Conservation (phyloP, 805 yeast species). For the Wickerhamomyces queroliae region DNA sequence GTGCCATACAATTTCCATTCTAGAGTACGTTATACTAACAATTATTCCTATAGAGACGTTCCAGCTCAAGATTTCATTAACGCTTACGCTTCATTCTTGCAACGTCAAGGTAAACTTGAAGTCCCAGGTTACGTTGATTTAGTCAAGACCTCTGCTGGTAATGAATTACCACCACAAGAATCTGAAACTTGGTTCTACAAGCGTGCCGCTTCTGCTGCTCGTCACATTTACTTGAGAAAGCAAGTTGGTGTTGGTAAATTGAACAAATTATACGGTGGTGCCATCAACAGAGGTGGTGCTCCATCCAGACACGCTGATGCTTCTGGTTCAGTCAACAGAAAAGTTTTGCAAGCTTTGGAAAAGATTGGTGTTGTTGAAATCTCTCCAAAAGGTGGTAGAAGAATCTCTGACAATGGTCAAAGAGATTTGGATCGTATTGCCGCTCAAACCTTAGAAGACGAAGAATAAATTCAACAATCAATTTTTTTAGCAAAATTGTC, state of each 20-base stretch:
- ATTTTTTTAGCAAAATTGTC: neutral
- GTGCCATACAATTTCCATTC: no score
- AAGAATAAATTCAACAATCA: slow-evolving; percentile 38
- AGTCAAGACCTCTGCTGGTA: slow-evolving; percentile 98
- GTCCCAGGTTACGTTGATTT: slow-evolving; percentile 99
- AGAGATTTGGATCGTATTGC: slow-evolving; percentile 99
- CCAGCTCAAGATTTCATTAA: slow-evolving; percentile 99
- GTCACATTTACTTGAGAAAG: slow-evolving; percentile 99
- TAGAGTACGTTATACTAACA: slow-evolving; percentile 10
- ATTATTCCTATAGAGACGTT: slow-evolving; percentile 82
- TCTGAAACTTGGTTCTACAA: slow-evolving; percentile 99
- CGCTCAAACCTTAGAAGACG: slow-evolving; percentile 94
- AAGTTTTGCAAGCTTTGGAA: slow-evolving; percentile 95
- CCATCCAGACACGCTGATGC: slow-evolving; percentile 99
- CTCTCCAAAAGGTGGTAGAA: slow-evolving; percentile 98
- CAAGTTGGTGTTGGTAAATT: slow-evolving; percentile 98
- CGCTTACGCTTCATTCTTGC: slow-evolving; percentile 99
- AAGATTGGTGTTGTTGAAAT: slow-evolving; percentile 96
- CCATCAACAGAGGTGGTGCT: slow-evolving; percentile 97
- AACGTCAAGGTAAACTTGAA: slow-evolving; percentile 99
- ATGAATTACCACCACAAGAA: slow-evolving; percentile 99
- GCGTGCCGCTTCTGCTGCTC: slow-evolving; percentile 99
- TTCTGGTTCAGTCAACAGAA: slow-evolving; percentile 99
- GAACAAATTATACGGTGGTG: slow-evolving; percentile 99
- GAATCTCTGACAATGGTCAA: slow-evolving; percentile 98